Conservation (phyloP, 2,329 filamentous ascomycete genomes). For the Neofusicoccum cordaticola region DNA sequence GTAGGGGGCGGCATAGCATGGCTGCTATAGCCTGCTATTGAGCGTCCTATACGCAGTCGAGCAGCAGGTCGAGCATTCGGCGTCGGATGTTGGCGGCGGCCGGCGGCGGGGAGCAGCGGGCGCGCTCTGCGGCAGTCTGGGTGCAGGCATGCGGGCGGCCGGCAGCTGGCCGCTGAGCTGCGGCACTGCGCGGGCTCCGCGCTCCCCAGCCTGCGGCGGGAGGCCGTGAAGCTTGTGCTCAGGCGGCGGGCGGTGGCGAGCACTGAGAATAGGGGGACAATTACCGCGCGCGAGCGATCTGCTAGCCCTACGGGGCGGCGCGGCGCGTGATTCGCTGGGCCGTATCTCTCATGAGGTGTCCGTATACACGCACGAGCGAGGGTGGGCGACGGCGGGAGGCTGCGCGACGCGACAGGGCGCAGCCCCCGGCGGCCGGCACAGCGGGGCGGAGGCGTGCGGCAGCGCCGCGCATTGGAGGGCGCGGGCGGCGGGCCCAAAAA, state of each 20-base stretch:
- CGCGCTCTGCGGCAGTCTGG: neutral
- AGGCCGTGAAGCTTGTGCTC: neutral
- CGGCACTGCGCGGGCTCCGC: too few species aligned
- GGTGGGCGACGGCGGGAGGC: neutral
- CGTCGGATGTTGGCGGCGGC: neutral
- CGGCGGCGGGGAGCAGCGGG: neutral
- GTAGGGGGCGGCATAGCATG: neutral
- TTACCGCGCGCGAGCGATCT: neutral
- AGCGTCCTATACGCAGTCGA: neutral
- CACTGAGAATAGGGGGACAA: neutral
- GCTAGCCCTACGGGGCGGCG: neutral
- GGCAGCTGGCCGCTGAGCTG: too few species aligned
- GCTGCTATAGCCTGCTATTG: neutral
- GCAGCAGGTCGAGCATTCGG: neutral
- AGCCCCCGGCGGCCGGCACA: neutral
- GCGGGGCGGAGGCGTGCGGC: neutral
- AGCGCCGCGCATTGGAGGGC: neutral
- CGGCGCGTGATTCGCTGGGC: neutral
- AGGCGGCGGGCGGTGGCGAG: too few species aligned
- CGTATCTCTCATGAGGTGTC: neutral
- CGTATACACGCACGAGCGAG: neutral
- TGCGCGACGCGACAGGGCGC: neutral
- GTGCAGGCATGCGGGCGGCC: too few species aligned
- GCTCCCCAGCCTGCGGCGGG: neutral
- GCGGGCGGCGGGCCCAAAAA: neutral